phyloP scores from a whole-genome alignment of 23 red algal genomes.

The Chondrus crispus region DNA sequence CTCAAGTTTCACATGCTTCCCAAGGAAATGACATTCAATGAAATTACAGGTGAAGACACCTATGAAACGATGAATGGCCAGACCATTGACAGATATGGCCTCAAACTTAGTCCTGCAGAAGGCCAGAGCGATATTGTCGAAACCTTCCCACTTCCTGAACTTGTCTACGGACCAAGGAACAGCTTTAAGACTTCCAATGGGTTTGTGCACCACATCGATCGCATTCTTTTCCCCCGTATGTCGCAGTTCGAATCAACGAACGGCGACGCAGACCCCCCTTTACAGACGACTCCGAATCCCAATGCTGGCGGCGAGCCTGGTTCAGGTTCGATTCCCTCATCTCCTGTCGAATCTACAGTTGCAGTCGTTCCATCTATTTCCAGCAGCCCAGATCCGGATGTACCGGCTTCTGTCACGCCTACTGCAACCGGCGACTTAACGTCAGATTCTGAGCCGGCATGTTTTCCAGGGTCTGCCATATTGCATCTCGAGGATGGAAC shows the following conservation, averaged over 20 bases:
- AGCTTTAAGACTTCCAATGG: background rate
- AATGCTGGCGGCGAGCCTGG: background rate
- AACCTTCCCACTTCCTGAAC: no score
- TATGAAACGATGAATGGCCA: no score
- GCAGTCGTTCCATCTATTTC: background rate
- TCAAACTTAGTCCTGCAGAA: no score
- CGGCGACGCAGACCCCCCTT: no score
- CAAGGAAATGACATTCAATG: no score
- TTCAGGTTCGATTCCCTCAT: background rate
- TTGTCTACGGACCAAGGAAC: background rate
- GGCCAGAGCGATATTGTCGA: no score
- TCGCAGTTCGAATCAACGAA: no score
- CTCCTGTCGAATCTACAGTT: background rate
- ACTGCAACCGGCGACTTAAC: background rate
- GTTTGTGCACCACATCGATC: slow-evolving; percentile 13
- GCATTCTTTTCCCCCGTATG: slow-evolving; percentile 32
- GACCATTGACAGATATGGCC: no score
- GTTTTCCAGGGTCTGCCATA: slow-evolving; percentile 21
- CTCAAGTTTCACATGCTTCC: no score
- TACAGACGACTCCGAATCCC: background rate
- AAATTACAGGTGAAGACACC: no score
- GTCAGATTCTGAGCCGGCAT: background rate
- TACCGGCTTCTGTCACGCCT: background rate
- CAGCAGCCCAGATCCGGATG: background rate
- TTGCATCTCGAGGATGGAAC: background rate